A percentile compares a stretch with the other conserved stretches of the same genome.
Conservation (phyloP, 78 protist species). For the Dictyostelium intermedium region DNA sequence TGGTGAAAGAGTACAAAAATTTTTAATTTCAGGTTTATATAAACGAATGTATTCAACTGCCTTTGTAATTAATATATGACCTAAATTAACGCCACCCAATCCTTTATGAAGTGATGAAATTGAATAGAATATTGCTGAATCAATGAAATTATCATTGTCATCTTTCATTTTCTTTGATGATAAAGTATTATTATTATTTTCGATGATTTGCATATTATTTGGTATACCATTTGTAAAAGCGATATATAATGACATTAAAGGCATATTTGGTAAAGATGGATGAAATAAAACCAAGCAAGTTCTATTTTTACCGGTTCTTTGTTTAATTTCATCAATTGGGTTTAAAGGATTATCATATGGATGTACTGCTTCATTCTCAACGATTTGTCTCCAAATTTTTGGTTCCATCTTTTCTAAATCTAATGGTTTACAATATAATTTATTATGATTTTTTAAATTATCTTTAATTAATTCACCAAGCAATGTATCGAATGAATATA, state of each 20-base stretch:
- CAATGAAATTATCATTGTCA: background rate
- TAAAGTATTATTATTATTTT: background rate
- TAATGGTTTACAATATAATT: slow-evolving; percentile 1
- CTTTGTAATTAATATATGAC: slow-evolving; percentile 63
- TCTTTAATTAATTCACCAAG: background rate
- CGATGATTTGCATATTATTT: background rate
- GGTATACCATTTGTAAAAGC: slow-evolving; percentile 53
- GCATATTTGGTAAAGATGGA: slow-evolving; percentile 10
- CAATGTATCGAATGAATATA: background rate
- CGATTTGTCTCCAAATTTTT: slow-evolving; percentile 4
- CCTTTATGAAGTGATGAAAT: slow-evolving; percentile 76
- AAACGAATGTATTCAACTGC: slow-evolving; percentile 38
- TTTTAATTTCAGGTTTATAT: background rate
- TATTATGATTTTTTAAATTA: background rate
- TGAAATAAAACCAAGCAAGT: slow-evolving; percentile 53
- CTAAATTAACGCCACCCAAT: slow-evolving; percentile 55
- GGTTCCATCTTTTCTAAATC: slow-evolving; percentile 4
- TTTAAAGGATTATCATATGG: slow-evolving; percentile 13
- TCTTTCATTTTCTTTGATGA: background rate
- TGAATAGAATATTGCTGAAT: slow-evolving; percentile 68
- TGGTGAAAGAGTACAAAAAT: slow-evolving; percentile 67
- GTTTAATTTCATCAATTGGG: background rate
- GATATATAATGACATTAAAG: slow-evolving; percentile 63
- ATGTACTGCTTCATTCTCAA: slow-evolving; percentile 60
- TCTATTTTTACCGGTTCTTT: slow-evolving; percentile 25